Base-by-base conservation (phyloP, 306 rosid species). In the Lathyrus tuberosus region DNA sequence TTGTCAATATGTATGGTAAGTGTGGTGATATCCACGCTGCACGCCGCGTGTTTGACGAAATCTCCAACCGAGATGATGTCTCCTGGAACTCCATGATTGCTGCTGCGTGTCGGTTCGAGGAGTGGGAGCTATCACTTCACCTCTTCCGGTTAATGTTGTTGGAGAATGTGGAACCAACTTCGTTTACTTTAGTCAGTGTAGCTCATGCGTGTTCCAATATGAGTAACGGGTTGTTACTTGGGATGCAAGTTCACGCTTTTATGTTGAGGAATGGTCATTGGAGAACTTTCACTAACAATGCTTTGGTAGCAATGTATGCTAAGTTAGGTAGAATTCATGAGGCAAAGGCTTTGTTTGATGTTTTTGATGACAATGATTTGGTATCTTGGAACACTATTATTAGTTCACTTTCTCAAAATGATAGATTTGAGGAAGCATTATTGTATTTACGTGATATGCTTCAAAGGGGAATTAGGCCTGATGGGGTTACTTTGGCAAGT, bases 11-110 rank as follows among this genome's bases (percentile, higher is more conserved):
- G 86, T 91, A 91, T 11, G 96, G 97, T 4, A 88, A 91, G 33
- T 83, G 88, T 52, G 91, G 91, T 3, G 84, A 86, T 24, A 75
- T 88, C 6, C 52, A 26, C 6, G 84, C 58, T 10, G 91, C 90
- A 0, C 71, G 46, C 73, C 76, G 70, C 33, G 84, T 86, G 84
- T 91, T 91, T 33, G 87, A 91, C 10, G 58, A 47, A 86, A 88
- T 88, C 1, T 0, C 75, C 28, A 79, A 79, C 1, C 85, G 84
- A 28, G 97, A 91, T 20, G 79, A 86, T n/a, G 91, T 91, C 31
- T 91, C 97, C 0, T 91, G 97, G 96, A 91, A 91, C 60, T 86
- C 93, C 5, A 82, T 88, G 80, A 88, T 91, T 5, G 86, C 88
- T 4, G 69, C 88, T 0, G 28, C 83, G 30, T 88, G 93, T 60